Conservation (phyloP, 2,329 filamentous ascomycete genomes). For the Ascochyta koolunga region DNA sequence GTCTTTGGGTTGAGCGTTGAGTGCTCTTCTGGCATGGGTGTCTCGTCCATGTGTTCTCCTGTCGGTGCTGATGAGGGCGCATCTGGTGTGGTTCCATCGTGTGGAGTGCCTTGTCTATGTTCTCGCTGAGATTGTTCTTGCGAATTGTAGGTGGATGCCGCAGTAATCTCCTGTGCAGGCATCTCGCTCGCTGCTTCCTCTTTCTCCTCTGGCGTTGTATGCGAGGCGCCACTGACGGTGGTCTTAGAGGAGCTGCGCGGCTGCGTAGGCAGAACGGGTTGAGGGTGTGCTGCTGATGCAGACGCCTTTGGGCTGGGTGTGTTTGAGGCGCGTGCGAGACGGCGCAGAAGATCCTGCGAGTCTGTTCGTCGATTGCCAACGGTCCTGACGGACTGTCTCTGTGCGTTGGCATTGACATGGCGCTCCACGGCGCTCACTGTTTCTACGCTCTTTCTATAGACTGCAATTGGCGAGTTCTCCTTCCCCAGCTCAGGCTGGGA, state of each 20-base stretch:
- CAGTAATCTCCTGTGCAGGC: neutral
- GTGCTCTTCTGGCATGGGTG: slow-evolving; percentile 35
- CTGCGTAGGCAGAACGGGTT: slow-evolving; percentile 27
- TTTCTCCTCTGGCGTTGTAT: neutral
- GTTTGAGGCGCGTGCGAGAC: slow-evolving; percentile 54
- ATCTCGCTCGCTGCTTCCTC: slow-evolving; percentile 2
- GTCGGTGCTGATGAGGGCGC: slow-evolving; percentile 7
- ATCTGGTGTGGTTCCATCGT: slow-evolving; percentile 4
- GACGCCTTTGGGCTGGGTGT: slow-evolving; percentile 53
- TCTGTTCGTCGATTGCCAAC: slow-evolving; percentile 47
- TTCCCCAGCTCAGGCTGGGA: slow-evolving; percentile 34
- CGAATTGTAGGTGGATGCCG: slow-evolving; percentile 2
- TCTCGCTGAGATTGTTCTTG: slow-evolving; percentile 11
- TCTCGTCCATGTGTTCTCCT: slow-evolving; percentile 29
- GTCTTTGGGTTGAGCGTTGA: slow-evolving; percentile 46
- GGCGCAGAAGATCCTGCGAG: slow-evolving; percentile 54
- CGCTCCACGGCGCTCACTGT: slow-evolving; percentile 39
- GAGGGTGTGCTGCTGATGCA: slow-evolving; percentile 25
- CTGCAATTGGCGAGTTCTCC: slow-evolving; percentile 41
- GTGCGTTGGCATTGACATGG: slow-evolving; percentile 31
- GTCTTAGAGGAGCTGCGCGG: slow-evolving; percentile 22
- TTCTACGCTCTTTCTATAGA: slow-evolving; percentile 44
- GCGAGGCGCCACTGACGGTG: slow-evolving; percentile 4
- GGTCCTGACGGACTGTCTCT: slow-evolving; percentile 34
- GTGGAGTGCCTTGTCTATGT: slow-evolving; percentile 12